phyloP scores from a whole-genome alignment of 2,329 filamentous ascomycete species.

The Penicillium occitanis region DNA sequence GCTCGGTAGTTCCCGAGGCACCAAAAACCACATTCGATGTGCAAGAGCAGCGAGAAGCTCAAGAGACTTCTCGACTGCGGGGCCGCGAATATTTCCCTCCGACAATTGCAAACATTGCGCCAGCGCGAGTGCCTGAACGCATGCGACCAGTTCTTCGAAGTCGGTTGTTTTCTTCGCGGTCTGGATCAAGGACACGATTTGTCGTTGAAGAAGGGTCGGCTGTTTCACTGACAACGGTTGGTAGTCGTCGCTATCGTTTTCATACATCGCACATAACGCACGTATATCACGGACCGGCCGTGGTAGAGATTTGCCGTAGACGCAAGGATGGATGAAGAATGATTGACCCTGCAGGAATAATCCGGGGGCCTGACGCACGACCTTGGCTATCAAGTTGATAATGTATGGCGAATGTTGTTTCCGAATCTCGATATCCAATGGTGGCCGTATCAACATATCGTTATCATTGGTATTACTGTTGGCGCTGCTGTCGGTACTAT shows the following conservation, averaged over 20 bases:
- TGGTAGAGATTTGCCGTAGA: conserved; percentile 21
- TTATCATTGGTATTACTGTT: background rate
- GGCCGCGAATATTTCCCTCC: conserved; percentile 16
- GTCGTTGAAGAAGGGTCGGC: conserved; percentile 17
- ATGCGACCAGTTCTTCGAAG: conserved; percentile 30
- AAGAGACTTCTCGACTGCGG: conserved; percentile 25
- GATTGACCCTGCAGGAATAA: conserved; percentile 27
- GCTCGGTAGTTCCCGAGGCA: conserved; percentile 28
- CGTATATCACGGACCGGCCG: conserved; percentile 26
- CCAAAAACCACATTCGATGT: conserved; percentile 28
- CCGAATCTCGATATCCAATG: conserved; percentile 26
- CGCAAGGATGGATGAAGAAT: conserved; percentile 29
- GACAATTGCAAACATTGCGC: conserved; percentile 29
- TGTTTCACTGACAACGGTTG: conserved; percentile 20
- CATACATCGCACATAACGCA: conserved; percentile 26
- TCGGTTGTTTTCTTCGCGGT: conserved; percentile 20
- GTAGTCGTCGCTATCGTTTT: conserved; percentile 15
- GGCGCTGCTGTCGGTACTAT: background rate
- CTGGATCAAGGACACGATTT: conserved; percentile 21
- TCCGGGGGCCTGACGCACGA: conserved; percentile 25
- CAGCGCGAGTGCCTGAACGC: conserved; percentile 29
- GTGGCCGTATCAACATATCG: conserved; percentile 20
- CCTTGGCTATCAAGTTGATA: conserved; percentile 26
- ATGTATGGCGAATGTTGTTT: conserved; percentile 27
- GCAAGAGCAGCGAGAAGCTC: conserved; percentile 25